Evolutionary conservation across 2,329 filamentous ascomycete genomes (phyloP), one percentile per base, ranked within the genome.

Genomic region (Metarhizium robertsii): DNA sequence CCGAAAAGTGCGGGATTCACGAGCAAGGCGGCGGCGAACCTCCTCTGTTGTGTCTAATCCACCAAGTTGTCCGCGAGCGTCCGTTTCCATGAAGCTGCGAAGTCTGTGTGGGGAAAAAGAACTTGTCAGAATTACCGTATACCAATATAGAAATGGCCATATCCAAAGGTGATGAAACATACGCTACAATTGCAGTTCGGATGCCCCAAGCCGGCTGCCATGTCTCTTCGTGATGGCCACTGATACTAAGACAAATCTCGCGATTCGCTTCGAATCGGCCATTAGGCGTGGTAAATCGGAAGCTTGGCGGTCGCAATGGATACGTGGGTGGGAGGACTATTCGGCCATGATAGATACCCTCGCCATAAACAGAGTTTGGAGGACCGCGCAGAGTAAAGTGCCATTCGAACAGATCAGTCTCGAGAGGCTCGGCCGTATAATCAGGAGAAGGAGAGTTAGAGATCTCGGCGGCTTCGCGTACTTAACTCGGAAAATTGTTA

Each of bases 131-230:
- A 45, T 8, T 45, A 8, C n/a, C 42, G 42, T 45, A 45, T 5
- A 49, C 8, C 32, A 13, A 20, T 20, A 45, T 6, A 45, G 16
- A 45, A 20, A 6, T 18, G n/a, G 42, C 6, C 3, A n/a, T 10
- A 4, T 48, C 6, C 30, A 5, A 1, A 11, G 42, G 25, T 11
- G 14, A 40, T 40, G 32, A n/a, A 13, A 63, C 69, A 43, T 67
- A 75, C 73, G 83, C 83, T 46, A 85, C 81, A 6, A 99, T 74
- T 16, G 94, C 92, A 4, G 94, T 97, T 57, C 94, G 81, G 10
- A 99, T 87, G 0, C 94, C 94, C 94, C 94, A 99, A 0, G 94
- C 94, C 0, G 94, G 94, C 78, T 96, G 92, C 94, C 94, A 99
- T 16, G 90, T 95, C 75, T 97, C 94, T 70, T 97, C 94, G 73